Conservation (phyloP, 345 rosid genomes). For the Reutealis trisperma region DNA sequence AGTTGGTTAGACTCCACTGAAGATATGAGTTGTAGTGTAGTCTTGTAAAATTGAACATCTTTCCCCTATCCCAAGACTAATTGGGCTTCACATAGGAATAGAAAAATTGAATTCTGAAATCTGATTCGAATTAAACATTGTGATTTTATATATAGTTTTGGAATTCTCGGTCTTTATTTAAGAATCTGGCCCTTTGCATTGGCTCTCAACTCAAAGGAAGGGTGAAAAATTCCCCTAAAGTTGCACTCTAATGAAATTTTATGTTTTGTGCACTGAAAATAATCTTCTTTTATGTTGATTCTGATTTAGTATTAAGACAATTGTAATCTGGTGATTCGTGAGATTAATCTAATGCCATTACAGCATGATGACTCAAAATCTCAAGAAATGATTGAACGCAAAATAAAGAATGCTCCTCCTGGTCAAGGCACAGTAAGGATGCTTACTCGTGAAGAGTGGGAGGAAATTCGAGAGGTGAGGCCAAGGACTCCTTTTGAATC, state of each 20-base stretch:
- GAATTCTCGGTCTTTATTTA: neutral
- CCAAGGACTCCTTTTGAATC: conserved; percentile 97
- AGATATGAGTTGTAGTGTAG: neutral
- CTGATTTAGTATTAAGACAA: neutral
- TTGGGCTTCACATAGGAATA: neutral
- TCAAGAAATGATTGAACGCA: conserved; percentile 85
- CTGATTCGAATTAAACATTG: neutral
- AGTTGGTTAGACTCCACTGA: neutral
- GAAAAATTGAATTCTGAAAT: neutral
- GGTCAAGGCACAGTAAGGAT: conserved; percentile 82
- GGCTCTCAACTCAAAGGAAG: neutral
- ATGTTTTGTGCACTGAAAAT: neutral
- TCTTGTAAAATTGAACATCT: neutral
- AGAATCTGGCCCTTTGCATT: neutral
- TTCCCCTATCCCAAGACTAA: neutral
- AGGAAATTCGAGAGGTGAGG: conserved; percentile 76
- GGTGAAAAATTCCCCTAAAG: neutral
- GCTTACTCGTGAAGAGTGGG: conserved; percentile 91
- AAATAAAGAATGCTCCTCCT: conserved; percentile 76
- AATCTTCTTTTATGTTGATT: neutral
- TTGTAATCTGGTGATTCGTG: neutral
- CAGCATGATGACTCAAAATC: conserved; percentile 79
- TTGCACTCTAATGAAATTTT: neutral
- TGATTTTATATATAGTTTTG: neutral
- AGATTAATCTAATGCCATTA: conserved; percentile 9